A percentile compares a stretch with the other conserved stretches of the same genome.
Conservation (phyloP, 2,329 filamentous ascomycete genomes). For the Alternaria sp. region DNA sequence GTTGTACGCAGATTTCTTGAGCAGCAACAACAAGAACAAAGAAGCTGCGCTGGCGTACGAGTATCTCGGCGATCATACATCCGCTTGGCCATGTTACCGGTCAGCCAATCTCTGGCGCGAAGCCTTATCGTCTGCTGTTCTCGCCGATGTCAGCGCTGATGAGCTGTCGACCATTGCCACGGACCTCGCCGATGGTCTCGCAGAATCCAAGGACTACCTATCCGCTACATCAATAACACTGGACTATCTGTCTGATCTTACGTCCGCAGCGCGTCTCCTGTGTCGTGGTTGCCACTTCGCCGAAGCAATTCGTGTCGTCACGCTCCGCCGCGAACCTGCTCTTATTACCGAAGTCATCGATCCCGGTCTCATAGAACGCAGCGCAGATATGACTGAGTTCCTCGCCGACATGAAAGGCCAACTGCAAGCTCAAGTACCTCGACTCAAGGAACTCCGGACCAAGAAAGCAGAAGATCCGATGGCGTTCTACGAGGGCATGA, state of each 20-base stretch:
- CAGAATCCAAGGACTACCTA: slow-evolving; percentile 84
- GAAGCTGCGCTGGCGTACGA: slow-evolving; percentile 93
- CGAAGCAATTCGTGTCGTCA: slow-evolving; percentile 83
- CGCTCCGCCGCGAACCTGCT: slow-evolving; percentile 66
- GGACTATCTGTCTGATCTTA: slow-evolving; percentile 80
- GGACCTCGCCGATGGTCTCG: slow-evolving; percentile 78
- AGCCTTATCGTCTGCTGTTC: slow-evolving; percentile 79
- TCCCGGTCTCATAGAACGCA: slow-evolving; percentile 78
- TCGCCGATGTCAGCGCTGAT: slow-evolving; percentile 65
- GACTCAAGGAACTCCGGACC: slow-evolving; percentile 80
- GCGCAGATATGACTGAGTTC: slow-evolving; percentile 85
- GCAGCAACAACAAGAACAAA: slow-evolving; percentile 77
- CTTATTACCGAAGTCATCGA: slow-evolving; percentile 78
- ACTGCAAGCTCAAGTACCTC: slow-evolving; percentile 83
- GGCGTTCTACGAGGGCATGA: slow-evolving; percentile 81
- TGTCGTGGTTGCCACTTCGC: slow-evolving; percentile 90
- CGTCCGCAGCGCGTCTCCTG: slow-evolving; percentile 75
- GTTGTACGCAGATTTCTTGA: slow-evolving; percentile 82
- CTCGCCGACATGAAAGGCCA: slow-evolving; percentile 92
- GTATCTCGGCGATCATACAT: slow-evolving; percentile 76
- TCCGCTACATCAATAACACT: slow-evolving; percentile 81
- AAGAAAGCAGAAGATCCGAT: slow-evolving; percentile 87
- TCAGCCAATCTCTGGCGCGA: slow-evolving; percentile 91
- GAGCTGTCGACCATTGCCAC: slow-evolving; percentile 75
- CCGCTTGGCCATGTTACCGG: slow-evolving; percentile 84